phyloP scores from a whole-genome alignment of 176 grass and related monocot genomes.

The Leersia perrieri region DNA sequence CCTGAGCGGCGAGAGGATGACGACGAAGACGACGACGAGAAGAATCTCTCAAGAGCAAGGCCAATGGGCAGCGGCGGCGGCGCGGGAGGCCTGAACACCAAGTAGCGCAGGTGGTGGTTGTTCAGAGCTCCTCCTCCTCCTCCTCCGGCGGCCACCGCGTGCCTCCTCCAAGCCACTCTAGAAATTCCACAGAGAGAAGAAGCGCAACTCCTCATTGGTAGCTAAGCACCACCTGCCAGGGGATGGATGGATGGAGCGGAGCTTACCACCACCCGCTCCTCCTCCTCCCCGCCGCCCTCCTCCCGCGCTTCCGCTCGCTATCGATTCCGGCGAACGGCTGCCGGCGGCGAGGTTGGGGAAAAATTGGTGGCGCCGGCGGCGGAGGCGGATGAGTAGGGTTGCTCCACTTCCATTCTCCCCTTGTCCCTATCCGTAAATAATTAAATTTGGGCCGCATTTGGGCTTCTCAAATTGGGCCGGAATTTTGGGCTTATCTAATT shows the following conservation, averaged over 20 bases:
- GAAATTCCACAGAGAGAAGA: conserved; percentile 32
- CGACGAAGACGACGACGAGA: conserved; percentile 36
- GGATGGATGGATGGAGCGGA: no score
- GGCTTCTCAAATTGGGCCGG: no score
- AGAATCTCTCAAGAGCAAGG: neutral
- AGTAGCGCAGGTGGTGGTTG: neutral
- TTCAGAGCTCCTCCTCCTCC: neutral
- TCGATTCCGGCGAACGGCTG: neutral
- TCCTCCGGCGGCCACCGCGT: neutral
- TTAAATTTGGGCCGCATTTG: neutral
- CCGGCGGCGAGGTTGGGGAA: neutral
- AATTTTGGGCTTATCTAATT: neutral
- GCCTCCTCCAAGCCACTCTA: conserved; percentile 32
- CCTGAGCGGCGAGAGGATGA: conserved; percentile 21
- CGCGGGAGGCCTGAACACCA: conserved; percentile 9
- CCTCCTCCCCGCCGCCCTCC: neutral
- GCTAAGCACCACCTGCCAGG: neutral
- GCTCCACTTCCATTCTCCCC: neutral
- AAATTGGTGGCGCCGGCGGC: neutral
- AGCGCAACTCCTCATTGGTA: conserved; percentile 25
- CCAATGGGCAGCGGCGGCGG: neutral
- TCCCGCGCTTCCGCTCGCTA: neutral
- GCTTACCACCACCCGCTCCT: conserved; percentile 15
- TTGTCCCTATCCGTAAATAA: no score
- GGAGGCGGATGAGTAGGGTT: neutral